Conservation (phyloP, 176 grass and related monocot genomes). For the Aegilops umbellulata region DNA sequence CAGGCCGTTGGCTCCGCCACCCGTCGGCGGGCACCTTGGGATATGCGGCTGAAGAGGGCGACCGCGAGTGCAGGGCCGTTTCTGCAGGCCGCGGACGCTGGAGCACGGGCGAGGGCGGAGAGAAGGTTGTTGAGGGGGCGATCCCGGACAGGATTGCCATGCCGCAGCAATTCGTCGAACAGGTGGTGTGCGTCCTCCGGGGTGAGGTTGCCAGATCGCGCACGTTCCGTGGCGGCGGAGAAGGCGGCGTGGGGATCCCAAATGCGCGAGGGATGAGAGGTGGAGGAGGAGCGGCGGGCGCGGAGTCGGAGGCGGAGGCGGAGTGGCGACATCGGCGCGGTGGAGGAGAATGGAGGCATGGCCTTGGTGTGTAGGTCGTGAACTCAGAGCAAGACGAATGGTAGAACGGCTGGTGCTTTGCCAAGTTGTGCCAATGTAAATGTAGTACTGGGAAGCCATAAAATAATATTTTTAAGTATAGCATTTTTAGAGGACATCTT, state of each 20-base stretch:
- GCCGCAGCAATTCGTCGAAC: neutral
- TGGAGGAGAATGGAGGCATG: neutral
- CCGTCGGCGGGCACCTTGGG: neutral
- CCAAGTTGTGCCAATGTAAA: no score
- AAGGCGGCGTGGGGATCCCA: neutral
- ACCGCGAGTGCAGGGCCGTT: neutral
- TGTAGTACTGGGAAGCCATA: no score
- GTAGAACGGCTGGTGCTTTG: no score
- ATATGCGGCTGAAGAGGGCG: neutral
- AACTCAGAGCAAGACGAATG: no score
- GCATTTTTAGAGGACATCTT: no score
- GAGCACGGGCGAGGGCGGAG: neutral
- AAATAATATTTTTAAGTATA: no score
- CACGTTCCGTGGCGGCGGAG: neutral
- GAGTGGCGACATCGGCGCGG: neutral
- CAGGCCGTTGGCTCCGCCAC: neutral
- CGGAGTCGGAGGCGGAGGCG: neutral
- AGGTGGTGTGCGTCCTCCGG: neutral
- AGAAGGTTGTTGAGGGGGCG: neutral
- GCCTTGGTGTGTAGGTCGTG: no score
- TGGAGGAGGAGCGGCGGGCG: neutral
- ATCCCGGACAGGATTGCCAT: neutral
- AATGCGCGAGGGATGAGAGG: neutral
- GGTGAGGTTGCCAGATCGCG: neutral
- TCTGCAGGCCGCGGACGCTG: neutral